These are phyloP conservation scores for Colletotrichum sp. DNA, from an alignment of 2,329 filamentous ascomycete genomes.

Conservation along the genomic window DNA sequence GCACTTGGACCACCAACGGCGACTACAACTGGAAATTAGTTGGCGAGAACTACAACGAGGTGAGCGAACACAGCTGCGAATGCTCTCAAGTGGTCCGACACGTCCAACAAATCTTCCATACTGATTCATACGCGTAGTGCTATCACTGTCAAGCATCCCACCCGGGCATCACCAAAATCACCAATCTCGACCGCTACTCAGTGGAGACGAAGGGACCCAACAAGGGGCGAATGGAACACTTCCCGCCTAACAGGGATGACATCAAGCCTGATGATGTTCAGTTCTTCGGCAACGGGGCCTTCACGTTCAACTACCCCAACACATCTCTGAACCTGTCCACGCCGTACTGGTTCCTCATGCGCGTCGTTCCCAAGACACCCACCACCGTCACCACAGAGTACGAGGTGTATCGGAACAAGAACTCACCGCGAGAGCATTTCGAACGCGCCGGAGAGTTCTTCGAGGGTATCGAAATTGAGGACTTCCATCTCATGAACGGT, in stretches of 20 bases:
- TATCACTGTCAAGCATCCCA: not conserved
- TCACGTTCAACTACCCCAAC: conserved; percentile 45
- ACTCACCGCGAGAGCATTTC: conserved; percentile 43
- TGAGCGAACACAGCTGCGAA: conserved; percentile 17
- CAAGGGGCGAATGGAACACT: conserved; percentile 37
- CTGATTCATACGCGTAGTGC: not conserved
- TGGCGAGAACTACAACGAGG: conserved; percentile 52
- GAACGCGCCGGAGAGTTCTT: conserved; percentile 43
- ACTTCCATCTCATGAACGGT: conserved; percentile 53
- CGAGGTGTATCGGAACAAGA: conserved; percentile 55
- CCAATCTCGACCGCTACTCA: conserved; percentile 4
- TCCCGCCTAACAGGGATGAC: conserved; percentile 37
- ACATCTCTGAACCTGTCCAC: conserved; percentile 41
- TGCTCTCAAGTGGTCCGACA: not conserved
- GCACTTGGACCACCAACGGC: conserved; percentile 34
- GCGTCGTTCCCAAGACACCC: conserved; percentile 48
- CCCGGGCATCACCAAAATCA: not conserved
- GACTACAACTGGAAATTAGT: conserved; percentile 44
- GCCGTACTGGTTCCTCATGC: conserved; percentile 34
- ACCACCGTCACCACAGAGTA: conserved; percentile 49
- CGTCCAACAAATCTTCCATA: not conserved
- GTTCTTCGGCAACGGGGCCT: conserved; percentile 7
- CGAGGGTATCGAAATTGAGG: conserved; percentile 55
- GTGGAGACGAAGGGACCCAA: conserved; percentile 35
- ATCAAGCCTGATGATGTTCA: conserved; percentile 37